Conservation (phyloP, 1,139 yeast genomes). For the Saccharomyces hybrid region DNA sequence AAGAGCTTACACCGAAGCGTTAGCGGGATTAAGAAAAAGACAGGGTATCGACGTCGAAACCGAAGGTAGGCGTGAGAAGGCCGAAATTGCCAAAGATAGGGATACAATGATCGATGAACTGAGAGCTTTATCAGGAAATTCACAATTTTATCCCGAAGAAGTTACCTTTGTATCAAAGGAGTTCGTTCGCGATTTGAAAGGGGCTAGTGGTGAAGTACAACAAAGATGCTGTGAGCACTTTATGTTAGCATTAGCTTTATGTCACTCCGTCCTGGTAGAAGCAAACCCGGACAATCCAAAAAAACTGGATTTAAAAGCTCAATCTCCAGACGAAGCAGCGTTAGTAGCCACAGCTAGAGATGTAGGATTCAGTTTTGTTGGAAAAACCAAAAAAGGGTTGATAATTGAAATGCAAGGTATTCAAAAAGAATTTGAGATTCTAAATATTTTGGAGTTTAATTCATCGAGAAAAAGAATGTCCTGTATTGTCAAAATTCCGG, state of each 20-base stretch:
- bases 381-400: slow-evolving; percentile 65
- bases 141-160: slow-evolving; percentile 54
- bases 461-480: slow-evolving; percentile 96
- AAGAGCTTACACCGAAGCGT: slow-evolving; percentile 90
- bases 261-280: slow-evolving; percentile 89
- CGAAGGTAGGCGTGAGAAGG: slow-evolving; percentile 57
- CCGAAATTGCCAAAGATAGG: slow-evolving; percentile 56
- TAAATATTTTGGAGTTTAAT: slow-evolving; percentile 76
- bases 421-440: slow-evolving; percentile 59
- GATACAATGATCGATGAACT: slow-evolving; percentile 56
- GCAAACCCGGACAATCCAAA: slow-evolving; percentile 50
- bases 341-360: slow-evolving; percentile 91
- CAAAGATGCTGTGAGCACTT: slow-evolving; percentile 63
- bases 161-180: slow-evolving; percentile 76
- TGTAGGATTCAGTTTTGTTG: slow-evolving; percentile 74
- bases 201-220: slow-evolving; percentile 47
- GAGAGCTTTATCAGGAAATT: slow-evolving; percentile 37
- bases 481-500: slow-evolving; percentile 65
- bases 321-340: slow-evolving; percentile 98
- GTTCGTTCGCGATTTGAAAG: slow-evolving; percentile 46
- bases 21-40: slow-evolving; percentile 85
- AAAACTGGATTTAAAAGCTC: slow-evolving; percentile 69
- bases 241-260: slow-evolving; percentile 80
- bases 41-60: slow-evolving; percentile 72
- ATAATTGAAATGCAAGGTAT: slow-evolving; percentile 69